Percentiles rank a stretch among this genome's conserved stretches.
phyloP scores from a whole-genome alignment of 1,284 basidiomycete genomes.

The Rhizopogon parksii region DNA sequence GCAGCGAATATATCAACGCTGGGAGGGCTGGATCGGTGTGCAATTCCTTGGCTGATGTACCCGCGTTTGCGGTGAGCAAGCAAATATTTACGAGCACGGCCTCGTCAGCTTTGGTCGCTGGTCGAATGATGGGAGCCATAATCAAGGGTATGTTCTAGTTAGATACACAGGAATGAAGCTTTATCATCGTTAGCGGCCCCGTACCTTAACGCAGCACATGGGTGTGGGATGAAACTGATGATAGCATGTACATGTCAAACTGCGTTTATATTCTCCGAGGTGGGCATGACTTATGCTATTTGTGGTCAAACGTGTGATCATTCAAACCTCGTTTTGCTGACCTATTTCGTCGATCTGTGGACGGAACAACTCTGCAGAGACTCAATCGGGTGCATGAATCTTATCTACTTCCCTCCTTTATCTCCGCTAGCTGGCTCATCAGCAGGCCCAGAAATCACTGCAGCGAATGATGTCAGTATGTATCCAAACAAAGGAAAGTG shows the following conservation, averaged over 20 bases:
- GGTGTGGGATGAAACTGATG: not conserved
- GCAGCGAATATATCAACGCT: conserved; percentile 64
- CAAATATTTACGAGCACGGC: conserved; percentile 60
- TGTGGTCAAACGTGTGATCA: too few relatives aligned
- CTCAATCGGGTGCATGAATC: too few relatives aligned
- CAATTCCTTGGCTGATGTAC: conserved; percentile 52
- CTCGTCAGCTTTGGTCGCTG: conserved; percentile 47
- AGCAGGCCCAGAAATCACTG: conserved; percentile 27
- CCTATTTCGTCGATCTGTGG: too few relatives aligned
- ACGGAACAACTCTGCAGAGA: too few relatives aligned
- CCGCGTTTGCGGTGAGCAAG: conserved; percentile 65
- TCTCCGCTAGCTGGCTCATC: conserved; percentile 19
- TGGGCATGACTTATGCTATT: too few relatives aligned
- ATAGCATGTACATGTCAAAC: not conserved
- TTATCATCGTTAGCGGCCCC: too few relatives aligned
- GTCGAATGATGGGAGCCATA: conserved; percentile 50
- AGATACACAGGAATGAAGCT: not conserved
- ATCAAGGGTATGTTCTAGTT: not conserved
- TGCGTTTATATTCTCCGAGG: not conserved
- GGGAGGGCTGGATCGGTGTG: conserved; percentile 59
- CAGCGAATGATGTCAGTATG: not conserved
- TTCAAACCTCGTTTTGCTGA: too few relatives aligned
- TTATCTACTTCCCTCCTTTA: conserved; percentile 21
- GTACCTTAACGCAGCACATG: not conserved
- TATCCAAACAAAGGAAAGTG: not conserved